phyloP scores from a whole-genome alignment of 2,329 filamentous ascomycete species.

The Samsoniella hepiali region DNA sequence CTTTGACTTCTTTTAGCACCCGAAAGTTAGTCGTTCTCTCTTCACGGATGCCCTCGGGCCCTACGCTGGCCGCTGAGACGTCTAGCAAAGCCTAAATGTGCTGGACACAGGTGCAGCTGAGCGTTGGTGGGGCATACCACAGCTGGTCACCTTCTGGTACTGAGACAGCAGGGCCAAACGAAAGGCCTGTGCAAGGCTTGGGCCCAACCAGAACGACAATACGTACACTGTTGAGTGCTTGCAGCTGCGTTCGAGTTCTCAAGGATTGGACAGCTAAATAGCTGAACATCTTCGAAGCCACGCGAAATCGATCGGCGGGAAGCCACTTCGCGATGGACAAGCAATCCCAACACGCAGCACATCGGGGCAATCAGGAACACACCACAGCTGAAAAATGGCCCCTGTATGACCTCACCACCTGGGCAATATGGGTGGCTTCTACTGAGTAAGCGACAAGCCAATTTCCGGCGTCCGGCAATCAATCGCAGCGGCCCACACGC shows the following conservation, averaged over 20 bases:
- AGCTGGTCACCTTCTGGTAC: neutral
- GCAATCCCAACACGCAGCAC: neutral
- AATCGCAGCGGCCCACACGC: constrained; percentile 12
- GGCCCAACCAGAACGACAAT: neutral
- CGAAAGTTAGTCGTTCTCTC: neutral
- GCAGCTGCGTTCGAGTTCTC: neutral
- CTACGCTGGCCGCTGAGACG: neutral
- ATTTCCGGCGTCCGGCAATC: constrained; percentile 18
- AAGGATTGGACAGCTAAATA: neutral
- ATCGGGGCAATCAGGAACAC: neutral
- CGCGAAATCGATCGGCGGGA: neutral
- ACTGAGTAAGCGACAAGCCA: constrained; percentile 5
- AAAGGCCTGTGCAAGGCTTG: neutral
- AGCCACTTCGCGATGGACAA: neutral
- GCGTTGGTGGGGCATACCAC: neutral
- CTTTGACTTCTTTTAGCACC: neutral
- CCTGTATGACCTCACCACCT: constrained; percentile 16
- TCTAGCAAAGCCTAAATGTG: constrained; percentile 2
- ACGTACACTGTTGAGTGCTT: too few relatives aligned
- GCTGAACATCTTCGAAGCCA: neutral
- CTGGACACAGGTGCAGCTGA: neutral
- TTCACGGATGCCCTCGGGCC: neutral
- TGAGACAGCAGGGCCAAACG: too few relatives aligned
- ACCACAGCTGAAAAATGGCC: constrained; percentile 14
- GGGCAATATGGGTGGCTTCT: neutral